Conservation (phyloP, 1,284 basidiomycete genomes). For the Bjerkandera adusta region DNA sequence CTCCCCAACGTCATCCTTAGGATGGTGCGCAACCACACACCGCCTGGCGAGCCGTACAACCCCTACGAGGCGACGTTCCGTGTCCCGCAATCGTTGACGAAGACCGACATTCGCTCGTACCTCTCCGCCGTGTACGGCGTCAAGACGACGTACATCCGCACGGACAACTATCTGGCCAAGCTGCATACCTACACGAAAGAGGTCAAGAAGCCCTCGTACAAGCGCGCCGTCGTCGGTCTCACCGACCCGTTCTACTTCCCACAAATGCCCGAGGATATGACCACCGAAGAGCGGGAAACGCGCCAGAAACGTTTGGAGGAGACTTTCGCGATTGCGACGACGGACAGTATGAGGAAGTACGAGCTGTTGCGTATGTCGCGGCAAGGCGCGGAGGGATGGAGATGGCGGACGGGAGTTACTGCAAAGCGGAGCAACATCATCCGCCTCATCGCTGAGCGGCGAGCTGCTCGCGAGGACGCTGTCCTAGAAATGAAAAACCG, state of each 20-base stretch:
- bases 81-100: slow-evolving; percentile 82
- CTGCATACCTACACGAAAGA: too few species aligned
- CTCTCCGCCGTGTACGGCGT: slow-evolving; percentile 84
- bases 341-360: slow-evolving; percentile 41
- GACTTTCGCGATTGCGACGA: slow-evolving; percentile 40
- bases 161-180: slow-evolving; percentile 74
- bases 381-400: slow-evolving; percentile 45
- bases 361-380: slow-evolving; percentile 47
- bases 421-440: slow-evolving; percentile 43
- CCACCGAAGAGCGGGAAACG: slow-evolving; percentile 45
- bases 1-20: slow-evolving; percentile 86
- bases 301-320: slow-evolving; percentile 61
- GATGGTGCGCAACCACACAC: slow-evolving; percentile 84
- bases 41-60: slow-evolving; percentile 80
- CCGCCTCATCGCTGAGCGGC: slow-evolving; percentile 48
- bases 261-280: slow-evolving; percentile 75
- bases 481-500: slow-evolving; percentile 39
- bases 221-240: slow-evolving; percentile 86
- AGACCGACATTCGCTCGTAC: slow-evolving; percentile 89
- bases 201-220: slow-evolving; percentile 62
- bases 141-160: slow-evolving; percentile 89
- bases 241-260: slow-evolving; percentile 92
- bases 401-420: slow-evolving; percentile 34
- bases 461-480: slow-evolving; percentile 53
- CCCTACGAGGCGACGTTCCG: slow-evolving; percentile 95